Percentiles rank a stretch among this genome's conserved stretches.
phyloP scores from a whole-genome alignment of 306 rosid genomes.

The Ammopiptanthus mongolicus region DNA sequence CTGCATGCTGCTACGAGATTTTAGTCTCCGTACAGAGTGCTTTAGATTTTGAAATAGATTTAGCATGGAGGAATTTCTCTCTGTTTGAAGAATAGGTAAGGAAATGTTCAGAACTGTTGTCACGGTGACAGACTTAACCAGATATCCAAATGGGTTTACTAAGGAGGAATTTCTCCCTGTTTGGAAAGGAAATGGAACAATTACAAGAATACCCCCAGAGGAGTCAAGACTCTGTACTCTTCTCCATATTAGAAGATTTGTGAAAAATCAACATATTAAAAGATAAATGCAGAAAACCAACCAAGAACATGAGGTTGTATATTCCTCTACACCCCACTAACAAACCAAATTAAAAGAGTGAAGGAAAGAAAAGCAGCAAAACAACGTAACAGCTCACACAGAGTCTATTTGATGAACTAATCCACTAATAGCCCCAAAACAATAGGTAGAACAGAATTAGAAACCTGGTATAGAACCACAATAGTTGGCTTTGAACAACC shows the following conservation, averaged over 20 bases:
- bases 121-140: background rate
- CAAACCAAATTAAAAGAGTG: background rate
- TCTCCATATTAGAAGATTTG: background rate
- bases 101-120: background rate
- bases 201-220: background rate
- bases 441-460: background rate
- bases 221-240: background rate
- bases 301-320: background rate
- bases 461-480: conserved; percentile 97
- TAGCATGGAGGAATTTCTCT: background rate
- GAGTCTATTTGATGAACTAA: background rate
- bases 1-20: background rate
- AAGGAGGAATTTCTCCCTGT: background rate
- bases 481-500: conserved; percentile 96
- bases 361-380: background rate
- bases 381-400: conserved; percentile 1
- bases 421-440: background rate
- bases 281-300: background rate
- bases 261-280: background rate
- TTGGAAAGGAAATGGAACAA: background rate
- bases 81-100: background rate
- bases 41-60: background rate
- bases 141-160: background rate
- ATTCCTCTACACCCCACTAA: background rate
- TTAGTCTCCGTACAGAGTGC: background rate